Conservation (phyloP, 176 grass and related monocot species). For the Aegilops bicornis region DNA sequence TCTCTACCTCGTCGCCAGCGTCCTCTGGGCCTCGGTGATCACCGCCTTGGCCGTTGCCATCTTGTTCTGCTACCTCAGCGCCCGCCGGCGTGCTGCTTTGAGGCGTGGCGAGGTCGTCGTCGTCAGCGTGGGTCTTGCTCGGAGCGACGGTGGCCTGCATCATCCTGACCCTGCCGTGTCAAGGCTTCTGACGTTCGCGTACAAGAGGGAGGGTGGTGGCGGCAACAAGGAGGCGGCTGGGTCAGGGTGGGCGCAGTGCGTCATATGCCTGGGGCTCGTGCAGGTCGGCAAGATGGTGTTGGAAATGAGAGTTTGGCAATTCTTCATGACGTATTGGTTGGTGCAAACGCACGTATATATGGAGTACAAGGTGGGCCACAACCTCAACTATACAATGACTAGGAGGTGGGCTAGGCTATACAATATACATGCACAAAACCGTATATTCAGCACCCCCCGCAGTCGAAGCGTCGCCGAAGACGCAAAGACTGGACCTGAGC, state of each 20-base stretch:
- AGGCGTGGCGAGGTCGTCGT: not conserved
- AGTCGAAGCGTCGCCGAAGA: too few relatives aligned
- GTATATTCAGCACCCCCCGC: too few relatives aligned
- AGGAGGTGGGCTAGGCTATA: too few relatives aligned
- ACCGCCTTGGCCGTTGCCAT: constrained; percentile 12
- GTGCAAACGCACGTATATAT: too few relatives aligned
- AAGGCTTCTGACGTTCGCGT: constrained; percentile 22
- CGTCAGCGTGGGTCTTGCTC: not conserved
- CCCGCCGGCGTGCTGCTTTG: not conserved
- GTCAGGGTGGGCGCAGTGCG: constrained; percentile 47
- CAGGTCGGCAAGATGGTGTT: constrained; percentile 33
- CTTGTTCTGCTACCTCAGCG: constrained; percentile 18
- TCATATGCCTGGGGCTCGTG: constrained; percentile 49
- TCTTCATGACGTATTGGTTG: too few relatives aligned
- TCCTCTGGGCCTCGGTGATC: constrained; percentile 35
- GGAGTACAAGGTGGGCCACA: too few relatives aligned
- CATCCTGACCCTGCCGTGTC: not conserved
- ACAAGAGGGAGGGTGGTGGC: constrained; percentile 26
- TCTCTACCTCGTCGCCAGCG: constrained; percentile 37
- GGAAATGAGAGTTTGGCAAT: too few relatives aligned
- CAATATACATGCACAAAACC: too few relatives aligned
- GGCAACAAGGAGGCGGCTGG: not conserved
- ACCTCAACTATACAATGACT: too few relatives aligned
- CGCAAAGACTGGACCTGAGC: too few relatives aligned
- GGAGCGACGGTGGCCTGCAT: not conserved